Conservation (phyloP, 352 stramenopile species). For the Pythium biforme region DNA sequence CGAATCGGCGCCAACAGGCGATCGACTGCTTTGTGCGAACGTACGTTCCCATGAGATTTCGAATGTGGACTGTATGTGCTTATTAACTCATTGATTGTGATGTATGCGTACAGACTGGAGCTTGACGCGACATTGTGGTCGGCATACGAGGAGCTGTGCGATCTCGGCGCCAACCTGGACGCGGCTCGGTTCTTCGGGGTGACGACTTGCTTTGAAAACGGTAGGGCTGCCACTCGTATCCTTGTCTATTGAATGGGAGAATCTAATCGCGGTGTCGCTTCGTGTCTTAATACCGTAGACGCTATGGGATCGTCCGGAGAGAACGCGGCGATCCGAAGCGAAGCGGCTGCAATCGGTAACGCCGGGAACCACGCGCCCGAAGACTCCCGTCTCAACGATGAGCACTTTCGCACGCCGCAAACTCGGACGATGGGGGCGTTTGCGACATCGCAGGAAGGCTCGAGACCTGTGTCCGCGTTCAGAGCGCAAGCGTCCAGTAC, state of each 20-base stretch:
- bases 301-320: conserved; percentile 1
- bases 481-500: conserved; percentile 1
- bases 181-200: conserved; percentile 60
- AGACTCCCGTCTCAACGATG: conserved; percentile 3
- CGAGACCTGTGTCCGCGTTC: background rate
- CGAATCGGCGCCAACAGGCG: conserved; percentile 88
- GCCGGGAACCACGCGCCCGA: background rate
- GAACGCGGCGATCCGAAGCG: conserved; percentile 2
- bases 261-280: background rate
- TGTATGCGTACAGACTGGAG: conserved; percentile 65
- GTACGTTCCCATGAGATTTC: conserved; percentile 28
- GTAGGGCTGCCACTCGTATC: background rate
- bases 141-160: conserved; percentile 92
- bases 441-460: conserved; percentile 10
- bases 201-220: conserved; percentile 32
- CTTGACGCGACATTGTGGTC: conserved; percentile 91
- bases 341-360: background rate
- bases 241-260: no score
- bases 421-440: background rate
- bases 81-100: background rate
- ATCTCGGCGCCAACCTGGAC: conserved; percentile 84
- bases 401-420: conserved; percentile 20
- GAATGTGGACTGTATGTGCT: background rate
- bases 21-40: conserved; percentile 89
- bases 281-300: conserved; percentile 1